phyloP scores from a whole-genome alignment of 208 protist genomes.

The Leishmania lainsoni region DNA sequence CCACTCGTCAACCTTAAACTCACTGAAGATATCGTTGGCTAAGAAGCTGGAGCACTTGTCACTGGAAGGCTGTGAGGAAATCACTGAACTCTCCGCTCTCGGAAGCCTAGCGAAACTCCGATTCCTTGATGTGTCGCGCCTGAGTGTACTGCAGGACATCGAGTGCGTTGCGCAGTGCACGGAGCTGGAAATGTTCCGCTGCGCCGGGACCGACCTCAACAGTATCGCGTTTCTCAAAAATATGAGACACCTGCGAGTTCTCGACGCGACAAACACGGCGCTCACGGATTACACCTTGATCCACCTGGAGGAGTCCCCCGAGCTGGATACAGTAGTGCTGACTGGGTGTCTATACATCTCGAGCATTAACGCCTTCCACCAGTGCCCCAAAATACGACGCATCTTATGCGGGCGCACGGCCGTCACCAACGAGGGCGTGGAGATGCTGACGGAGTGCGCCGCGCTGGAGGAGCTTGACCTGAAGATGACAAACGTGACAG shows the following conservation, averaged over 20 bases:
- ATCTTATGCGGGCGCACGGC: conserved; percentile 69
- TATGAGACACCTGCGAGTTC: conserved; percentile 52
- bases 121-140: conserved; percentile 78
- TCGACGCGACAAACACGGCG: conserved; percentile 60
- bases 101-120: conserved; percentile 54
- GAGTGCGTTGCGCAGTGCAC: conserved; percentile 49
- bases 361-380: conserved; percentile 78
- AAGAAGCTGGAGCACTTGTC: conserved; percentile 69
- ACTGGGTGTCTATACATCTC: conserved; percentile 71
- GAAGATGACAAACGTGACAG: conserved; percentile 65
- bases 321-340: conserved; percentile 75
- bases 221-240: conserved; percentile 66
- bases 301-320: conserved; percentile 56
- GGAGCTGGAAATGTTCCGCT: conserved; percentile 76
- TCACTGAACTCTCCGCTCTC: conserved; percentile 54
- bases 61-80: conserved; percentile 55
- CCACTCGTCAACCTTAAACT: conserved; percentile 58
- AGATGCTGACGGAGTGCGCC: conserved; percentile 50
- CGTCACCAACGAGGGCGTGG: conserved; percentile 76
- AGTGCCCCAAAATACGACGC: conserved; percentile 70
- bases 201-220: conserved; percentile 61
- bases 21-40: conserved; percentile 48
- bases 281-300: conserved; percentile 66
- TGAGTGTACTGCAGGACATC: conserved; percentile 53
- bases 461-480: conserved; percentile 81